phyloP scores from a whole-genome alignment of 805 yeast genomes.

The Wickerhamiella australiensis region DNA sequence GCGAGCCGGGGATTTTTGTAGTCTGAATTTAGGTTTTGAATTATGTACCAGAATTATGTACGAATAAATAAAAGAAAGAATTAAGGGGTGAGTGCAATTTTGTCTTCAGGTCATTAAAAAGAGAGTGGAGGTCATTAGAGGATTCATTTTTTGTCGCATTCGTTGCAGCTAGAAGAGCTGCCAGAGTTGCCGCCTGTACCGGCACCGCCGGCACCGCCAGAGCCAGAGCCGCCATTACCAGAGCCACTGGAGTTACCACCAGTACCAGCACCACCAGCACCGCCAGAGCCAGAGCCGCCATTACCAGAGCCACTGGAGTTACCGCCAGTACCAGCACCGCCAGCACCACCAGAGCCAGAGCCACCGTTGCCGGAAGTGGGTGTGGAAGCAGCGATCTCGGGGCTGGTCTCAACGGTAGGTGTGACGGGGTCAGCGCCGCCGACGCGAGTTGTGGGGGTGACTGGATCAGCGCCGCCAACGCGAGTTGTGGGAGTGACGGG shows the following conservation, averaged over 20 bases:
- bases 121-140: neutral
- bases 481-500: neutral
- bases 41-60: neutral
- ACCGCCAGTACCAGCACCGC: conserved; percentile 1
- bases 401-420: neutral
- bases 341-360: conserved; percentile 4
- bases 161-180: neutral
- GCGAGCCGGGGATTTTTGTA: no score
- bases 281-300: neutral
- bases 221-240: neutral
- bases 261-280: conserved; percentile 1
- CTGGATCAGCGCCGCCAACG: conserved; percentile 5
- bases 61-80: neutral
- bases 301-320: neutral
- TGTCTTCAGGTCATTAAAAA: neutral
- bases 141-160: neutral
- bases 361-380: neutral
- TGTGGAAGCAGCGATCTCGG: neutral
- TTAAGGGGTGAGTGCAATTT: neutral
- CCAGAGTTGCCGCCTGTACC: conserved; percentile 4
- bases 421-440: neutral
- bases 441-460: conserved; percentile 1
- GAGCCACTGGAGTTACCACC: neutral
- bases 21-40: neutral
- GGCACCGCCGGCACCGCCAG: neutral